These are phyloP conservation scores for Adansonia madagascariensis DNA, from an alignment of 441 rosid genomes.

Conservation along the genomic window DNA sequence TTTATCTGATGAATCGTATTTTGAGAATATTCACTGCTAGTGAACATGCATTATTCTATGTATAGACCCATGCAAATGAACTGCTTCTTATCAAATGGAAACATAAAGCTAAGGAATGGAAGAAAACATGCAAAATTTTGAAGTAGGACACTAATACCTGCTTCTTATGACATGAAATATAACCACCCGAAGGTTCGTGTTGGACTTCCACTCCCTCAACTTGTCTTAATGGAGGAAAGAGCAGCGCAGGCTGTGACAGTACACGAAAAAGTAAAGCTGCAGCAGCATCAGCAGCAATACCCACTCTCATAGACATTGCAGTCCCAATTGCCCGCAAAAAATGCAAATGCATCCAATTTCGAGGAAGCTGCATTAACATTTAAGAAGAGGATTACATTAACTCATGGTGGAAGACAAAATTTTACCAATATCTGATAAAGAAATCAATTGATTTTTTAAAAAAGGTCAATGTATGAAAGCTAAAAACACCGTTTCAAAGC, in stretches of 20 bases:
- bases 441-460: not conserved
- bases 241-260: conserved; percentile 94
- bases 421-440: not conserved
- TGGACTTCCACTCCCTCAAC: conserved; percentile 91
- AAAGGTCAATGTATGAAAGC: not conserved
- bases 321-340: conserved; percentile 98
- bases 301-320: conserved; percentile 99
- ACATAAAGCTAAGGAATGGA: conserved; percentile 15
- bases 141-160: conserved; percentile 54
- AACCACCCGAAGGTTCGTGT: conserved; percentile 74
- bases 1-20: conserved; percentile 64
- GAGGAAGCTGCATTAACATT: conserved; percentile 73
- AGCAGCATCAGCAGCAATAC: conserved; percentile 98
- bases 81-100: conserved; percentile 20
- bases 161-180: conserved; percentile 75
- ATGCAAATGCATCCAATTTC: conserved; percentile 99
- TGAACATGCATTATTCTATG: not conserved
- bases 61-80: not conserved
- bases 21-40: conserved; percentile 27
- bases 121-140: conserved; percentile 19
- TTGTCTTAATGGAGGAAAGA: conserved; percentile 92
- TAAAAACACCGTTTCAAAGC: not conserved
- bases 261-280: conserved; percentile 97
- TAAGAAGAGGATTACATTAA: not conserved
- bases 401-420: not conserved